These are phyloP conservation scores for Clitopilus passeckerianus DNA, from an alignment of 768 basidiomycete species.

Conservation along the genomic window DNA sequence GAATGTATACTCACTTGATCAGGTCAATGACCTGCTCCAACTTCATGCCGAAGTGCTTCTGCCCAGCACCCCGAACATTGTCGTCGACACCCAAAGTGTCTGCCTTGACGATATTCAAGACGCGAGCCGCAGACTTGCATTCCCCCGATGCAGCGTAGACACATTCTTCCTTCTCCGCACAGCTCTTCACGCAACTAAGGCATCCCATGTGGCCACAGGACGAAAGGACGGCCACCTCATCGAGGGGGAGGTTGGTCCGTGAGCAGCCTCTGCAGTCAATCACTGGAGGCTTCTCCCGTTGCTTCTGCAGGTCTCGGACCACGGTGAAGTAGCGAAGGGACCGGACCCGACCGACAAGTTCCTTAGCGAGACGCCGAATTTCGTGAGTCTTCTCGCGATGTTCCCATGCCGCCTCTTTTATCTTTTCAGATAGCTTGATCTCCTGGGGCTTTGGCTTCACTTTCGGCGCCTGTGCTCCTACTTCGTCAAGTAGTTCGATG, in stretches of 20 bases:
- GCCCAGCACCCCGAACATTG: constrained; percentile 61
- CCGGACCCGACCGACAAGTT: constrained; percentile 84
- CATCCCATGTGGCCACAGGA: constrained; percentile 93
- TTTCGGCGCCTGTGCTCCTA: constrained; percentile 43
- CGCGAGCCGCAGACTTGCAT: constrained; percentile 77
- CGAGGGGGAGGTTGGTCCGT: constrained; percentile 48
- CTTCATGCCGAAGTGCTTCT: constrained; percentile 80
- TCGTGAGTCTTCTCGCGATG: constrained; percentile 86
- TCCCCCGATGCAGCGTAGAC: constrained; percentile 63
- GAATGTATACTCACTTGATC: constrained; percentile 53
- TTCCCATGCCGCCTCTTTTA: constrained; percentile 67
- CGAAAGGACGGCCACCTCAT: constrained; percentile 79
- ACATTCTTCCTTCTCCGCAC: constrained; percentile 78
- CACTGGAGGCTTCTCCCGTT: constrained; percentile 51
- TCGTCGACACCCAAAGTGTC: constrained; percentile 80
- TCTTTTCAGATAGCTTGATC: constrained; percentile 45
- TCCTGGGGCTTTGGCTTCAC: constrained; percentile 52
- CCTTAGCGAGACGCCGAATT: constrained; percentile 79
- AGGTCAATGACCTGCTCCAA: constrained; percentile 71
- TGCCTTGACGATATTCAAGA: constrained; percentile 78
- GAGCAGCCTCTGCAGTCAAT: constrained; percentile 63
- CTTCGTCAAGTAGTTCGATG: constrained; percentile 54
- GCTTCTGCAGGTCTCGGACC: constrained; percentile 84
- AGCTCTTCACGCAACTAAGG: constrained; percentile 60
- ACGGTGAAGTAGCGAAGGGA: constrained; percentile 91